Evolutionary conservation across 192 early-diverging fungal species (phyloP).

Genomic region (Coemansia sp.): DNA sequence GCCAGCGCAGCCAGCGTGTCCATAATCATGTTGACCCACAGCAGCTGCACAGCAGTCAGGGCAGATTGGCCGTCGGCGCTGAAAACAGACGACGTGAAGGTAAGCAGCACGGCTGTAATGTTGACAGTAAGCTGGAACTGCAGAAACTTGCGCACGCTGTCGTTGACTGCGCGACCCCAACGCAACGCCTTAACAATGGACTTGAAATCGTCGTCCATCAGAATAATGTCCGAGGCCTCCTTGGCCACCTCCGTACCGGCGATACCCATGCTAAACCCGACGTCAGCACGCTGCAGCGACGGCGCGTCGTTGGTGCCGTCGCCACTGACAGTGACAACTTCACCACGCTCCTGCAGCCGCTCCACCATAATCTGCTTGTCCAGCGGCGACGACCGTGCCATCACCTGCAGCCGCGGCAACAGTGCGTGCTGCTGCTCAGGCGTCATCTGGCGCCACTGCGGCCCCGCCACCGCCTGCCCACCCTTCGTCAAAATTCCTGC

Average conservation of each 20-base stretch:
- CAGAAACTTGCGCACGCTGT: conserved; percentile 84
- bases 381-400: conserved; percentile 83
- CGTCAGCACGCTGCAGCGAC: conserved; percentile 83
- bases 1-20: conserved; percentile 89
- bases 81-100: conserved; percentile 65
- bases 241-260: conserved; percentile 83
- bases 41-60: conserved; percentile 85
- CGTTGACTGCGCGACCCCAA: conserved; percentile 81
- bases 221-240: conserved; percentile 77
- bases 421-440: conserved; percentile 63
- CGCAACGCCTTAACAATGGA: conserved; percentile 75
- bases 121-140: conserved; percentile 85
- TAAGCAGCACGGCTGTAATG: conserved; percentile 72
- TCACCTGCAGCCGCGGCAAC: conserved; percentile 74
- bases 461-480: conserved; percentile 76
- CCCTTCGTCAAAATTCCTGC: conserved; percentile 80
- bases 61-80: conserved; percentile 70
- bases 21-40: conserved; percentile 97
- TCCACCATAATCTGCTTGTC: conserved; percentile 88
- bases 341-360: conserved; percentile 66
- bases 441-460: conserved; percentile 70
- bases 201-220: conserved; percentile 90
- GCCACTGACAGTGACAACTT: conserved; percentile 80
- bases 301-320: conserved; percentile 88
- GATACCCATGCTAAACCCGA: conserved; percentile 94